A percentile compares a stretch with the other conserved stretches of the same genome.
phyloP scores from a whole-genome alignment of 208 protist genomes.

The Eutreptiella sp. region DNA sequence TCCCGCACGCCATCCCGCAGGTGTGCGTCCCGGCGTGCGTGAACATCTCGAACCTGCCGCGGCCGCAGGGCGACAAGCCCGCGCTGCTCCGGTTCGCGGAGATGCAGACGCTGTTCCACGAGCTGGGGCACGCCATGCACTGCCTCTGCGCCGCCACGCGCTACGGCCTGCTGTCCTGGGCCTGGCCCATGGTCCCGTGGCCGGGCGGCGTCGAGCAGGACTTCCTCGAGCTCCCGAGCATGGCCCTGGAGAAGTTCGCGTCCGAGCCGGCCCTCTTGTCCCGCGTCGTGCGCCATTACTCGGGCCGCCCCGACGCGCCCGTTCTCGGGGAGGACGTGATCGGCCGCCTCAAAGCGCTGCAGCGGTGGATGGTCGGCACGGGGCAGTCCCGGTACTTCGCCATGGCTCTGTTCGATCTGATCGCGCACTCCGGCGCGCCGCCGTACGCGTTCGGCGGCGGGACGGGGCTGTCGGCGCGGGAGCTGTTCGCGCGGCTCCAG shows the following conservation, averaged over 20 bases:
- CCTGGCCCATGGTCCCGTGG: conserved; percentile 21
- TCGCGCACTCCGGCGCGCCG: neutral
- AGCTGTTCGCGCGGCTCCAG: neutral
- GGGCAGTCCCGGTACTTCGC: neutral
- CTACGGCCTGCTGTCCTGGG: conserved; percentile 21
- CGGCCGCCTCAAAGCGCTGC: neutral
- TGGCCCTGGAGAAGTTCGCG: conserved; percentile 15
- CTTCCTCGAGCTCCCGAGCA: conserved; percentile 21
- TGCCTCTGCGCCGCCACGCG: conserved; percentile 3
- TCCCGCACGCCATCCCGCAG: too few relatives aligned
- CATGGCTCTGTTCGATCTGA: conserved; percentile 11
- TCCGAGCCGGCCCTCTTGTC: neutral
- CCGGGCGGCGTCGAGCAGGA: conserved; percentile 28
- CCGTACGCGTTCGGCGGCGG: neutral
- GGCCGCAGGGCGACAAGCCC: neutral
- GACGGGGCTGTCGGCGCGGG: too few relatives aligned
- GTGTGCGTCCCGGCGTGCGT: conserved; percentile 10
- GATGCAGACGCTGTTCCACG: conserved; percentile 19
- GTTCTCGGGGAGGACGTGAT: neutral
- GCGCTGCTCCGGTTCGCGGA: neutral
- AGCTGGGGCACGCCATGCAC: conserved; percentile 18
- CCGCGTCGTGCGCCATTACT: neutral
- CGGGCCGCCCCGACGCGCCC: neutral
- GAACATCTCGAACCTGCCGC: conserved; percentile 5
- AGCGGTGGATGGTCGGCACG: neutral